Evolutionary conservation across 805 yeast genomes (phyloP).

Genomic region (Yarrowia sp.): DNA sequence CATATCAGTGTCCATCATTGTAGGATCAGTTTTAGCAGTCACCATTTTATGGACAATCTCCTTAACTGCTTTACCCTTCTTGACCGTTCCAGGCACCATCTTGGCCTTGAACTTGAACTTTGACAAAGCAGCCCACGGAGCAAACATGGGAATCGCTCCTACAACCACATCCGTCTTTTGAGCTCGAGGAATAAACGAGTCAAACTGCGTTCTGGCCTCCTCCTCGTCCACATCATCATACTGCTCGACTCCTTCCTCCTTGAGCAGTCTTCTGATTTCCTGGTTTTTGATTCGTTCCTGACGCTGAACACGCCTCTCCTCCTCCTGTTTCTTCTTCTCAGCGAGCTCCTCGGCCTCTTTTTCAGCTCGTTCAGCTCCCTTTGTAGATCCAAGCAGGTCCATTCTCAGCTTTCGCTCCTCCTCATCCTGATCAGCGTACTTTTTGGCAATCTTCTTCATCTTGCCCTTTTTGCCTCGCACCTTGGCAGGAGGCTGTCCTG

Average conservation of each 20-base stretch:
- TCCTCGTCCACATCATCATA: constrained; percentile 39
- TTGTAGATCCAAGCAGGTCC: constrained; percentile 81
- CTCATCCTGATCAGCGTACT: constrained; percentile 90
- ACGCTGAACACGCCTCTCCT: constrained; percentile 40
- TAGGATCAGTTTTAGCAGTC: constrained; percentile 38
- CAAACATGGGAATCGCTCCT: constrained; percentile 81
- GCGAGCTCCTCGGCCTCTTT: constrained; percentile 40
- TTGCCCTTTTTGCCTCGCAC: constrained; percentile 86
- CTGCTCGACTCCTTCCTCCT: constrained; percentile 38
- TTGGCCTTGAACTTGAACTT: constrained; percentile 80
- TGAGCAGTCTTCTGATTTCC: constrained; percentile 46
- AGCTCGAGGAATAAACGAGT: constrained; percentile 39
- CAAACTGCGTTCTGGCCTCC: constrained; percentile 43
- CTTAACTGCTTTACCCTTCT: constrained; percentile 81
- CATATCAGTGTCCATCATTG: constrained; percentile 48
- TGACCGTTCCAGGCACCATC: constrained; percentile 72
- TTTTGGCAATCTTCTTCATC: constrained; percentile 73
- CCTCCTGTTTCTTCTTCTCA: constrained; percentile 42
- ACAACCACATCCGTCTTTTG: constrained; percentile 49
- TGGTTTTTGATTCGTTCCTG: constrained; percentile 44
- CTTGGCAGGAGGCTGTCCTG: constrained; percentile 32
- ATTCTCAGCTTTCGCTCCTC: constrained; percentile 74
- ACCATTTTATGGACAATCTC: constrained; percentile 64
- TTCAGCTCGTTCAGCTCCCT: constrained; percentile 47
- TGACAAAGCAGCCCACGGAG: constrained; percentile 82